These are phyloP conservation scores for Penicillium psychrosexuale DNA, from an alignment of 2,329 filamentous ascomycete species.

Conservation along the genomic window DNA sequence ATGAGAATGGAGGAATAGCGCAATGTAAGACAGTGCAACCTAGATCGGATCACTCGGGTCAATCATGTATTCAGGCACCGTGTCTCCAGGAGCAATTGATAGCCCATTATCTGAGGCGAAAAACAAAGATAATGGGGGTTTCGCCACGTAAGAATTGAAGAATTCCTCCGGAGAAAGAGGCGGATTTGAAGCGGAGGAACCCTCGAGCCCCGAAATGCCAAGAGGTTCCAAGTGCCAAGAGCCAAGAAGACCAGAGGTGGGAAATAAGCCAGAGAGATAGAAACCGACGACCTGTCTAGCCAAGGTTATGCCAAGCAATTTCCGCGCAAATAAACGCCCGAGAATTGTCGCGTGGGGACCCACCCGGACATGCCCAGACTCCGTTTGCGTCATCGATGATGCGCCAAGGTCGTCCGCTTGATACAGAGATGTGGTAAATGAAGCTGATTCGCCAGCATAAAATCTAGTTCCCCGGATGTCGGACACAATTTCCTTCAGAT, in stretches of 20 bases:
- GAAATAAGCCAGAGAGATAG: background rate
- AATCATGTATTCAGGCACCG: slow-evolving; percentile 5
- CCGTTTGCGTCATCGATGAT: slow-evolving; percentile 22
- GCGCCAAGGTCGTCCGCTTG: slow-evolving; percentile 18
- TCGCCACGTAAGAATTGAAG: background rate
- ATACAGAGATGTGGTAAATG: slow-evolving; percentile 6
- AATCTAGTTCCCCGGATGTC: slow-evolving; percentile 15
- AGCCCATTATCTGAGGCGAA: background rate
- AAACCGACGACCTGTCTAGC: background rate
- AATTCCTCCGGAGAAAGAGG: slow-evolving; percentile 8
- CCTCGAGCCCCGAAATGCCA: slow-evolving; percentile 20
- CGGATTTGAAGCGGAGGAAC: slow-evolving; percentile 21
- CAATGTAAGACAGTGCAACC: slow-evolving; percentile 3
- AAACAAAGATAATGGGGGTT: background rate
- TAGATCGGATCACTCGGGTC: slow-evolving; percentile 9
- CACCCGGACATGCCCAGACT: slow-evolving; percentile 21
- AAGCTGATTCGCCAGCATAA: slow-evolving; percentile 10
- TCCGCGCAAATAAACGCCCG: slow-evolving; percentile 13
- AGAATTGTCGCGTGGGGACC: slow-evolving; percentile 7
- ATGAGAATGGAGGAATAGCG: background rate
- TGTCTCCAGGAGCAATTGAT: background rate
- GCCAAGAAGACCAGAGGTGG: slow-evolving; percentile 16
- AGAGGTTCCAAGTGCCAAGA: slow-evolving; percentile 16
- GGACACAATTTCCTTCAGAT: background rate
- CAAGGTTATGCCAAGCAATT: background rate